phyloP scores from a whole-genome alignment of 2,329 filamentous ascomycete genomes.

The Fusarium sp. region DNA sequence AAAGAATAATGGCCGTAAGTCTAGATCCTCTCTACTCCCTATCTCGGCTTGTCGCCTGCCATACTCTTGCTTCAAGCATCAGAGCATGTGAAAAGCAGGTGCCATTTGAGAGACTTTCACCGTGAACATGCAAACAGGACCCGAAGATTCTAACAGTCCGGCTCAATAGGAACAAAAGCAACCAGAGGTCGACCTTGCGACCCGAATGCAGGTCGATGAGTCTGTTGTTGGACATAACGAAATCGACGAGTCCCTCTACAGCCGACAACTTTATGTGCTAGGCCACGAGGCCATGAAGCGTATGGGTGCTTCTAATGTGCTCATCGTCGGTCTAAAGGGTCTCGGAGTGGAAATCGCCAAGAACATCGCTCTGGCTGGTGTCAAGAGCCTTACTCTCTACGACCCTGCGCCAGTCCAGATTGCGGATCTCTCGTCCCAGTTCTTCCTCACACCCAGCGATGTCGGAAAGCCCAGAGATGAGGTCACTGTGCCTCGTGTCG shows the following conservation, averaged over 20 bases:
- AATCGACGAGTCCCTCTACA: slow-evolving; percentile 80
- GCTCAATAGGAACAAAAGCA: slow-evolving; percentile 59
- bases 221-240: slow-evolving; percentile 64
- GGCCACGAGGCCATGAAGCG: slow-evolving; percentile 94
- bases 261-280: slow-evolving; percentile 76
- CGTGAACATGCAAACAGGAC: not conserved
- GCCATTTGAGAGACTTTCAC: not conserved
- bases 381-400: slow-evolving; percentile 95
- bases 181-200: slow-evolving; percentile 69
- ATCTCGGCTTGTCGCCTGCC: not conserved
- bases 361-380: slow-evolving; percentile 96
- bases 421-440: slow-evolving; percentile 93
- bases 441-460: slow-evolving; percentile 90
- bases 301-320: slow-evolving; percentile 95
- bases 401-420: slow-evolving; percentile 87
- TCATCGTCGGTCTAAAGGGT: slow-evolving; percentile 90
- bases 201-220: slow-evolving; percentile 72
- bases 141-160: slow-evolving; percentile 9
- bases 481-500: slow-evolving; percentile 87
- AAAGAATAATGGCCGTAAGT: slow-evolving; percentile 71
- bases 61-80: not conserved
- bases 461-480: slow-evolving; percentile 91
- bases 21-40: not conserved
- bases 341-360: slow-evolving; percentile 98
- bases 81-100: slow-evolving; percentile 9